Conservation (phyloP, 306 rosid species). For the Trifolium subterraneum region DNA sequence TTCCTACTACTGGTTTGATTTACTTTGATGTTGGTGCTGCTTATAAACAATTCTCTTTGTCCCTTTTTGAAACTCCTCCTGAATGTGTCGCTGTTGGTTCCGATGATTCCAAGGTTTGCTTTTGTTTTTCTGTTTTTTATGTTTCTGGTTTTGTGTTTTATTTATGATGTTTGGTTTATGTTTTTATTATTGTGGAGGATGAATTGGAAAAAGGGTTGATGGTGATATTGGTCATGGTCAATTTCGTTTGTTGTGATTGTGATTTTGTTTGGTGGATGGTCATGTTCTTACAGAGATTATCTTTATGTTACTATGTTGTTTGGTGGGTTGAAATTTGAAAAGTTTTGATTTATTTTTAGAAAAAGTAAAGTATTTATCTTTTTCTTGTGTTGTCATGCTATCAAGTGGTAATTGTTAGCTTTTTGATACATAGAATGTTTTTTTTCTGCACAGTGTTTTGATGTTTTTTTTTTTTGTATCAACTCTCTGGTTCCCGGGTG, state of each 20-base stretch:
- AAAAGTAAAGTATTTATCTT: neutral
- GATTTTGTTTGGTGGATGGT: conserved; percentile 38
- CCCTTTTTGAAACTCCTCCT: conserved; percentile 83
- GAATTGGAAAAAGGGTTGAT: conserved; percentile 10
- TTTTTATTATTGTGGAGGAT: neutral
- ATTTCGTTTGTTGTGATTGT: conserved; percentile 26
- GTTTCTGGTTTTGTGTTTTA: neutral
- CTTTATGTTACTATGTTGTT: conserved; percentile 6
- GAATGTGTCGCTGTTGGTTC: conserved; percentile 58
- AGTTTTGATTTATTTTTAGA: neutral
- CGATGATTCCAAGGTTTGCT: conserved; percentile 48
- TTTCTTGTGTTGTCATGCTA: conserved; percentile 9
- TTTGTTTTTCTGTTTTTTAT: neutral
- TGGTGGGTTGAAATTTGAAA: conserved; percentile 35
- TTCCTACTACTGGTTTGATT: conserved; percentile 81
- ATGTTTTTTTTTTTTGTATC: too few relatives aligned
- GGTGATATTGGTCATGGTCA: conserved; percentile 16
- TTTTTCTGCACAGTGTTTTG: neutral
- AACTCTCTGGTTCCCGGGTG: too few relatives aligned
- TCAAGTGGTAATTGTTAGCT: neutral
- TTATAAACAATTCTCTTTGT: conserved; percentile 67
- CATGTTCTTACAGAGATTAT: neutral
- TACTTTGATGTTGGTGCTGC: conserved; percentile 86
- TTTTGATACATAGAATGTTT: neutral
- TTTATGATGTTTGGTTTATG: conserved; percentile 7